Evolutionary conservation across 345 rosid genomes (phyloP).

Genomic region (Eucalyptus coolabah): DNA sequence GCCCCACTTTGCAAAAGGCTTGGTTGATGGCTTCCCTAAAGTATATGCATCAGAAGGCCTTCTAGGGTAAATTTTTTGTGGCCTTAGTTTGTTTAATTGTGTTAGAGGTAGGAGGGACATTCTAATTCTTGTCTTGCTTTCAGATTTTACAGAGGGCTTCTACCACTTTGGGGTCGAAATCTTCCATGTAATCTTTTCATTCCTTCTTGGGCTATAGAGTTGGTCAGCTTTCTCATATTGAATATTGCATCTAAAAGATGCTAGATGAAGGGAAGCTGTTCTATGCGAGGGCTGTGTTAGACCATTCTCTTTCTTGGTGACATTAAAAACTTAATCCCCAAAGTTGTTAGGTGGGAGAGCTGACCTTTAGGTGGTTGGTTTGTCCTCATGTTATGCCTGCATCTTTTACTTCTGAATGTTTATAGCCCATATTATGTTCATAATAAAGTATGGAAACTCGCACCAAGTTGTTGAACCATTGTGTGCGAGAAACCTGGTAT

Average conservation of each 20-base stretch:
- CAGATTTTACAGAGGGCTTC: slow-evolving; percentile 23
- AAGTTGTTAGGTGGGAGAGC: not conserved
- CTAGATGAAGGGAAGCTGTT: not conserved
- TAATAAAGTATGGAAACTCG: not conserved
- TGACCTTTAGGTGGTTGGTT: not conserved
- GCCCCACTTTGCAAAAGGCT: slow-evolving; percentile 45
- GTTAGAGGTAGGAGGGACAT: not conserved
- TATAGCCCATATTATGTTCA: not conserved
- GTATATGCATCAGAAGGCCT: slow-evolving; percentile 38
- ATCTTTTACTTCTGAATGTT: not conserved
- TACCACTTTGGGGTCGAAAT: slow-evolving; percentile 33
- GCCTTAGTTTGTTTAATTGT: not conserved
- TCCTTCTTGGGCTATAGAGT: not conserved
- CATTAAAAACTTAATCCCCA: not conserved
- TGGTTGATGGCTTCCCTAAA: slow-evolving; percentile 51
- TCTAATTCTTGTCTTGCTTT: not conserved
- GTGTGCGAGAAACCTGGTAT: not conserved
- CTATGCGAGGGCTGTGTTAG: not conserved
- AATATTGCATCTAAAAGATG: not conserved
- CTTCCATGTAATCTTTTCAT: slow-evolving; percentile 18
- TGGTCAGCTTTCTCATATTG: not conserved
- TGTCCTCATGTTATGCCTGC: not conserved
- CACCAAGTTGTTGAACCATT: not conserved
- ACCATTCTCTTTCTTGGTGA: not conserved
- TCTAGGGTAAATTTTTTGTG: slow-evolving; percentile 24